These are phyloP conservation scores for Bruguiera hainesii DNA, from an alignment of 441 rosid species.

Conservation along the genomic window DNA sequence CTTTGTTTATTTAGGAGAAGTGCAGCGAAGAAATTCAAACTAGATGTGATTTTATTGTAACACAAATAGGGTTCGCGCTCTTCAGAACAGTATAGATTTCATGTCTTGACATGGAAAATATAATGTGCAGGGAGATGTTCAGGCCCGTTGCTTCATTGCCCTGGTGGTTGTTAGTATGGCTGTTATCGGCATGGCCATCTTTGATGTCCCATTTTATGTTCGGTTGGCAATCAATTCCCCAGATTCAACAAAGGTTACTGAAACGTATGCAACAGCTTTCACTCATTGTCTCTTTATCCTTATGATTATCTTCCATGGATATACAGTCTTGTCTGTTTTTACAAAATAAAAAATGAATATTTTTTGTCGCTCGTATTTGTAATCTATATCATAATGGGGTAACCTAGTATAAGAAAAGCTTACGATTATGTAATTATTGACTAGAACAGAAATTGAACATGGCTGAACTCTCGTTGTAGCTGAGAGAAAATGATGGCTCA, in stretches of 20 bases:
- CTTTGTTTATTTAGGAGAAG: too few species aligned
- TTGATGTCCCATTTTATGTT: slow-evolving; percentile 83
- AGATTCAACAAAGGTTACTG: slow-evolving; percentile 83
- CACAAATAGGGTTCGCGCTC: slow-evolving; percentile 63
- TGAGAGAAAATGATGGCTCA: too few species aligned
- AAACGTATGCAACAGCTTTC: slow-evolving; percentile 59
- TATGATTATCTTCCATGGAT: not conserved
- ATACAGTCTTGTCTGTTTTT: not conserved
- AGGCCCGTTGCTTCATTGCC: slow-evolving; percentile 45
- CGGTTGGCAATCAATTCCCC: slow-evolving; percentile 82
- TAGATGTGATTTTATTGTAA: slow-evolving; percentile 34
- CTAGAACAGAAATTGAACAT: too few species aligned
- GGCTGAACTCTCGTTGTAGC: too few species aligned
- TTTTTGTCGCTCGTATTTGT: too few species aligned
- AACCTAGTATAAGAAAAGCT: too few species aligned
- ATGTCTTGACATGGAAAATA: slow-evolving; percentile 15
- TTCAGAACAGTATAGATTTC: slow-evolving; percentile 16
- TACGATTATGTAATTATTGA: too few species aligned
- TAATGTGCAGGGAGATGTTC: slow-evolving; percentile 74
- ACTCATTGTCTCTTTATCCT: slow-evolving; percentile 3
- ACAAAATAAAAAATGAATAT: not conserved
- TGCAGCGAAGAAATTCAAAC: too few species aligned
- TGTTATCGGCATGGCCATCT: slow-evolving; percentile 93
- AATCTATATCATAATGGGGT: too few species aligned
- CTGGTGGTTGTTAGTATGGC: slow-evolving; percentile 98